Base-by-base conservation (phyloP, 2,329 filamentous ascomycete species). In the Aspergillus costaricaensis region DNA sequence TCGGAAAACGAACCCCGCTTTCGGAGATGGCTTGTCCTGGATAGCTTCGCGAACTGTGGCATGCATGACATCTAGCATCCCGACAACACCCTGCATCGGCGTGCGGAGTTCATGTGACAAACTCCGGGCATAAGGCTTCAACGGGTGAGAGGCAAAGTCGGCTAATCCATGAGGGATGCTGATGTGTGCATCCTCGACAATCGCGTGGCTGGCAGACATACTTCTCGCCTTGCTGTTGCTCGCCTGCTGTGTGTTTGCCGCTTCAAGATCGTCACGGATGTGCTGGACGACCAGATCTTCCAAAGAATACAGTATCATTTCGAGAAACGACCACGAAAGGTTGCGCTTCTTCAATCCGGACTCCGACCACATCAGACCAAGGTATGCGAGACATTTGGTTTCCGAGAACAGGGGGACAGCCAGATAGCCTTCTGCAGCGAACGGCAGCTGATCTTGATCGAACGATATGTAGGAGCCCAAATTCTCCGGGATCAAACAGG, bases 51-150 rank as follows among this genome's bases (percentile, higher is more conserved):
- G 82, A 2, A 91, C 86, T 2, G 87, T 90, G 3, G 88, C 86
- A 74, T 90, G 87, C 87, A 91, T 91, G 62, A 91, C 86, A 75
- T 91, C 88, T 47, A 91, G 77, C 88, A 91, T 91, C 6, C 88
- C 88, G 14, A 91, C 87, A 6, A 91, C 87, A 44, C 88, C 88
- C 73, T 91, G 88, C 88, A 91, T 90, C 1, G 88, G 88, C 3
- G 88, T 91, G 62, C 88, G 81, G 50, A 91, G 74, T 70, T 91
- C 88, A 66, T 91, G 88, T 0, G 88, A 91, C 32, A 91, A 75
- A 68, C 86, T 90, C 63, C 87, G 83, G n/a, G 88, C 88, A 70
- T 89, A 91, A 0, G 88, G 88, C 68, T 89, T 88, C 17, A 91
- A 77, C 2, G 87, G 88, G 62, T 90, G 87, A 2, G 85, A 81